Conservation (phyloP, 495 filamentous ascomycete genomes). For the Schizothecium vesticola region DNA sequence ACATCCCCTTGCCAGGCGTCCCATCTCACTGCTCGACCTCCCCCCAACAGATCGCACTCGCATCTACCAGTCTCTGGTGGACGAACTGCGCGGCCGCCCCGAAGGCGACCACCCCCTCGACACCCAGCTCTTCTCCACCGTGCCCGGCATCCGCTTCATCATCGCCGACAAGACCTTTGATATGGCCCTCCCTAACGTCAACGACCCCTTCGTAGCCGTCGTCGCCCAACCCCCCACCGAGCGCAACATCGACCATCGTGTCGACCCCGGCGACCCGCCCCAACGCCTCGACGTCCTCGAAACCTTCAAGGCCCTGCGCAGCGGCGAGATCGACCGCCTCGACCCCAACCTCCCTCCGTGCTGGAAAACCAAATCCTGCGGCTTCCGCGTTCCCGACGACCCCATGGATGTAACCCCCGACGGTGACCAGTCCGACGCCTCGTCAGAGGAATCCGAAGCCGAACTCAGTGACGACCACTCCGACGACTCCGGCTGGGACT, state of each 20-base stretch:
- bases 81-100: background rate
- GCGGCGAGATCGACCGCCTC: background rate
- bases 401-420: background rate
- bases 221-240: background rate
- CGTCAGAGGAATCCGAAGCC: background rate
- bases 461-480: background rate
- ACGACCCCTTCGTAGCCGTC: background rate
- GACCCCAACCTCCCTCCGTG: background rate
- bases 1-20: background rate
- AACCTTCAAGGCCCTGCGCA: slow-evolving; percentile 1
- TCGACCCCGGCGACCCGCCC: background rate
- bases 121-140: background rate
- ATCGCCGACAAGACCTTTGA: slow-evolving; percentile 1
- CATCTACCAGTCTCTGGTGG: background rate
- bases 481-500: slow-evolving; percentile 1
- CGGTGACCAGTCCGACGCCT: no score
- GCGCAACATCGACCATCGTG: slow-evolving; percentile 5
- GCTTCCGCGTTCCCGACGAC: background rate
- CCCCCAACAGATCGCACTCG: slow-evolving; percentile 2
- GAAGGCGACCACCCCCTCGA: background rate
- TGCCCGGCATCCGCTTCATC: background rate
- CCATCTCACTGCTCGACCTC: slow-evolving; percentile 3
- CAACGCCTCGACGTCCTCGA: background rate
- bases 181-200: background rate
- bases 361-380: background rate